These are phyloP conservation scores for Linderina pennispora DNA, from an alignment of 192 early-diverging fungal genomes.

Conservation along the genomic window DNA sequence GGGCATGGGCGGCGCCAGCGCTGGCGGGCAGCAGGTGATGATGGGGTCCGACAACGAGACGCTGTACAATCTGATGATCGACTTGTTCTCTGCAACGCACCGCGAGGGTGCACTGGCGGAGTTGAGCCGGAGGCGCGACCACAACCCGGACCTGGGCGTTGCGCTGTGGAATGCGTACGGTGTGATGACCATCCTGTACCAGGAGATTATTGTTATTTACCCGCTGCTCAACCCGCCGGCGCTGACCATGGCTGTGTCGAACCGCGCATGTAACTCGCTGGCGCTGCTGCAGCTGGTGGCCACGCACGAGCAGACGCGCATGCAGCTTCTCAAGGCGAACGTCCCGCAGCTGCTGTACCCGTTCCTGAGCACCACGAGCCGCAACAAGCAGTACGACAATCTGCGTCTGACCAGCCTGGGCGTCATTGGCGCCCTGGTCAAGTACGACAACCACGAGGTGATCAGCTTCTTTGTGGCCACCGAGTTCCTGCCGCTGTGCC, in stretches of 20 bases:
- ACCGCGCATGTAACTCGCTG: constrained; percentile 94
- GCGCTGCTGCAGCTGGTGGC: constrained; percentile 95
- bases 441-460: constrained; percentile 96
- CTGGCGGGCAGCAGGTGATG: not conserved
- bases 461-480: constrained; percentile 93
- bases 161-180: constrained; percentile 98
- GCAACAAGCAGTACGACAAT: constrained; percentile 94
- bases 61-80: constrained; percentile 80
- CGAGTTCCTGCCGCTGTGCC: constrained; percentile 94
- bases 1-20: not conserved
- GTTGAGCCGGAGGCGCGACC: constrained; percentile 89
- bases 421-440: constrained; percentile 95
- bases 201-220: constrained; percentile 96
- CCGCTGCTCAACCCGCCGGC: constrained; percentile 82
- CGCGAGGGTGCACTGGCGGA: constrained; percentile 92
- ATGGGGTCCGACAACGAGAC: constrained; percentile 59
- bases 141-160: constrained; percentile 91
- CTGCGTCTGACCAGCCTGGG: constrained; percentile 88
- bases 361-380: constrained; percentile 93
- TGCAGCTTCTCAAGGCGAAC: constrained; percentile 64
- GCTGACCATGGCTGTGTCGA: constrained; percentile 81
- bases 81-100: constrained; percentile 66
- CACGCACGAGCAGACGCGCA: constrained; percentile 85
- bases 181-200: constrained; percentile 89
- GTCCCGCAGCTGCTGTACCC: constrained; percentile 97